Evolutionary conservation across 148 eudicot genomes (phyloP).

Genomic region (Rhododendron henanense): DNA sequence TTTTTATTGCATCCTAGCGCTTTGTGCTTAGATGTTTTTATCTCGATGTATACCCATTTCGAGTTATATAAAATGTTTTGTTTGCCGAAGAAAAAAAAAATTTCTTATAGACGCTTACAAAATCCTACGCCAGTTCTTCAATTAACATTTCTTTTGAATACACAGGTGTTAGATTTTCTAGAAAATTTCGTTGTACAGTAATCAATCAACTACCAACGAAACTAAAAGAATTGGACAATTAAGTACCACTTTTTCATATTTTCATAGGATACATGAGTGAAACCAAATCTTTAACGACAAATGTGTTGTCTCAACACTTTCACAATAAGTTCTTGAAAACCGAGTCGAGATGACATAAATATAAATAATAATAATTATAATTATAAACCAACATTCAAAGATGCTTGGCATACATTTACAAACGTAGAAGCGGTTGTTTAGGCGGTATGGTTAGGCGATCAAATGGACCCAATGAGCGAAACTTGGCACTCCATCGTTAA

Average conservation of each 20-base stretch:
- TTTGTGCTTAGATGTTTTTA: no score
- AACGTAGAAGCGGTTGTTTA: no score
- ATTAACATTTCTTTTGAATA: no score
- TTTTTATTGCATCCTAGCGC: no score
- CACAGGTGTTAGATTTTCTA: no score
- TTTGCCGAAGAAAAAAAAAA: no score
- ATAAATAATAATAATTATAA: background rate
- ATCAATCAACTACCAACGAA: no score
- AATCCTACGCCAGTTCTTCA: no score
- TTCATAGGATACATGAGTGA: background rate
- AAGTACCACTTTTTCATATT: background rate
- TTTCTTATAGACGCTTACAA: no score
- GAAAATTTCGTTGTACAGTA: no score
- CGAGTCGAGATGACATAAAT: background rate
- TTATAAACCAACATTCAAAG: background rate
- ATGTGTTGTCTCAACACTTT: background rate
- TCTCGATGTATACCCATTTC: no score
- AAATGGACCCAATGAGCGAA: constrained; percentile 74
- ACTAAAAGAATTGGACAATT: background rate
- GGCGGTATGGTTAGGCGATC: background rate
- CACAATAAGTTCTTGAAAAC: background rate
- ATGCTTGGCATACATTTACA: background rate
- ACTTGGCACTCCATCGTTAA: constrained; percentile 80
- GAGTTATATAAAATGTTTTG: no score
- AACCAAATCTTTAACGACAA: background rate